Evolutionary conservation across 2,329 filamentous ascomycete species (phyloP), one percentile per base, ranked within the genome.

Genomic region (Blastomyces silverae): DNA sequence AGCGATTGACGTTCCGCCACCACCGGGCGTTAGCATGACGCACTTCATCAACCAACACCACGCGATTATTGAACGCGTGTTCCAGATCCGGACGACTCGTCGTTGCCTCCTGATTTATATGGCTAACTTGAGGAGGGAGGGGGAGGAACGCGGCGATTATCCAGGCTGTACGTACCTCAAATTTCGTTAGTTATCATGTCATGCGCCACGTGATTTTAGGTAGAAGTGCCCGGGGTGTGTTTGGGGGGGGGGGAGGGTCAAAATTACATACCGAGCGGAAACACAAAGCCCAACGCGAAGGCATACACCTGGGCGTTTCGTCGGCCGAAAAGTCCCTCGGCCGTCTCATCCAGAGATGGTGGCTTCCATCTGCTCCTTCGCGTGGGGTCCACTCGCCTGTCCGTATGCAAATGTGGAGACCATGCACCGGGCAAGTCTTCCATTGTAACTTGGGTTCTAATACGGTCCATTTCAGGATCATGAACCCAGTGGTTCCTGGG

Each of bases 141-240:
- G 90, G 89, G 15, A 94, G 79, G 63, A 92, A 82, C 0, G 90
- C 85, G 1, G 88, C 91, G 67, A 91, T 80, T 79, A 93, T 89
- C 91, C 91, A 95, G 64, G 88, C 89, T 88, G 69, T 50, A 28
- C 4, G 39, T 44, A 60, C 5, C 31, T 20, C 31, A 34, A 8
- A 22, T 58, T 37, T 39, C 28, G n/a, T 61, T 48, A 28, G 48
- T 28, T 25, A 2, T n/a, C 48, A 50, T 25, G 8, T 2, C 48
- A n/a, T n/a, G 11, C 10, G 48, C 48, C n/a, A 10, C 11, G 13
- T 13, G n/a, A 5, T 52, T 25, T 37, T 37, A 48, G 20, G 2
- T 48, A 20, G 20, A 48, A 0, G 17, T 20, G n/a, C n/a, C n/a
- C n/a, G n/a, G n/a, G n/a, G n/a, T n/a, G n/a, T n/a, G n/a, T n/a